Base-by-base conservation (phyloP, 1,139 yeast species). In the Hansenula anomala region DNA sequence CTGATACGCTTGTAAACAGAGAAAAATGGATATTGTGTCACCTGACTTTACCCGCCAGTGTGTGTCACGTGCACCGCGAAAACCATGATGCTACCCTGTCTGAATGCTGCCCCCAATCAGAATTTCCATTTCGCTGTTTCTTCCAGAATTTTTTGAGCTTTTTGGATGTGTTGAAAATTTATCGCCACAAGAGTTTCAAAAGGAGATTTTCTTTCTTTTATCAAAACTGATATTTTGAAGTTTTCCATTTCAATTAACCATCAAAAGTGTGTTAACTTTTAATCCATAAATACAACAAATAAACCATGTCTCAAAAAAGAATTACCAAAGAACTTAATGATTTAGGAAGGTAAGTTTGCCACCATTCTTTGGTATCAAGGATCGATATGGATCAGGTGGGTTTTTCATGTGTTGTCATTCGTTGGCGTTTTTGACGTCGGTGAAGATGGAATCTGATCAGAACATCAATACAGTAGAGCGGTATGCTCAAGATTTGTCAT, bases 241-340 rank as follows among this genome's bases (percentile, higher is more conserved):
- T 15, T 23, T 30, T 9, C 7, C 7, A 30, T 24, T 23, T 29
- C 24, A 18, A 18, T 18, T 13, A 9, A 16, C 10, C 12, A 7
- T 15, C 13, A 19, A 13, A 19, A 15, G 12, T 29, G n/a, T n/a
- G n/a, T n/a, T n/a, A n/a, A n/a, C n/a, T n/a, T n/a, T n/a, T n/a
- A n/a, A n/a, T n/a, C n/a, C 19, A 32, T 17, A 16, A 23, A 11
- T 10, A 13, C n/a, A n/a, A n/a, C n/a, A n/a, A n/a, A 18, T n/a
- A 32, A 25, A 45, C 20, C 40, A 87, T 87, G 95, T 89, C 96
- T 57, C 77, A 80, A 59, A 90, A 90, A 71, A 90, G 97, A 78
- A 89, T 90, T 61, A 87, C 87, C 71, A 90, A 90, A 71, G 97
- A 90, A 71, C 78, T 90, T 60, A 83, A 85, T 56, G 97, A 90